phyloP scores from a whole-genome alignment of 1,139 yeast genomes.

The Scheffersomyces segobiensis region DNA sequence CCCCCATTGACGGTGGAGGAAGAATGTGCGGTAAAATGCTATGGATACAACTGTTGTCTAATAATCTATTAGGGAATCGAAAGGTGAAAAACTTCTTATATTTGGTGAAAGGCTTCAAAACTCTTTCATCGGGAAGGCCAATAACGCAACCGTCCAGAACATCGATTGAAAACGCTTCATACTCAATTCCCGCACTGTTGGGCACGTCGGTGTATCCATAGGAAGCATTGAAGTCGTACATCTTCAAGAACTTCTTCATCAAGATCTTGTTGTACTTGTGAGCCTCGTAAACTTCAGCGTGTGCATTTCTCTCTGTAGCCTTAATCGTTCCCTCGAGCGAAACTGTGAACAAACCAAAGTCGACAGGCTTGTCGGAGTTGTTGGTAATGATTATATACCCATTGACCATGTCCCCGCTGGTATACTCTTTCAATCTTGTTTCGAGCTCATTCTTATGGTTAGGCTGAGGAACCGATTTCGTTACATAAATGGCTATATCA shows the following conservation, averaged over 20 bases:
- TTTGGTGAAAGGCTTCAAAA: slow-evolving; percentile 48
- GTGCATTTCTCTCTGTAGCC: slow-evolving; percentile 27
- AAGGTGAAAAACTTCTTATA: slow-evolving; percentile 67
- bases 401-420: slow-evolving; percentile 31
- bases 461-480: slow-evolving; percentile 43
- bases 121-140: slow-evolving; percentile 54
- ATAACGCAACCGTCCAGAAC: slow-evolving; percentile 46
- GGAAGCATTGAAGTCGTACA: slow-evolving; percentile 50
- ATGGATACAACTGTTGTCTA: slow-evolving; percentile 60
- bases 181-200: slow-evolving; percentile 51
- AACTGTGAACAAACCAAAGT: slow-evolving; percentile 47
- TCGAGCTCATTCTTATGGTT: slow-evolving; percentile 36
- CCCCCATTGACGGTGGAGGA: slow-evolving; percentile 68
- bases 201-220: slow-evolving; percentile 47
- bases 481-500: slow-evolving; percentile 44
- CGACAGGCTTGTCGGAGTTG: slow-evolving; percentile 37
- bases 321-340: slow-evolving; percentile 50
- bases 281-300: slow-evolving; percentile 13
- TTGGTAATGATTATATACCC: slow-evolving; percentile 35
- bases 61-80: slow-evolving; percentile 56
- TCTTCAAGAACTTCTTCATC: slow-evolving; percentile 46
- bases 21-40: slow-evolving; percentile 52
- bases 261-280: slow-evolving; percentile 31
- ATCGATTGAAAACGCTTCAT: slow-evolving; percentile 45
- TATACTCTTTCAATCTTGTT: slow-evolving; percentile 45